Evolutionary conservation across 2,329 filamentous ascomycete genomes (phyloP).

Genomic region (Escovopsis sp.): DNA sequence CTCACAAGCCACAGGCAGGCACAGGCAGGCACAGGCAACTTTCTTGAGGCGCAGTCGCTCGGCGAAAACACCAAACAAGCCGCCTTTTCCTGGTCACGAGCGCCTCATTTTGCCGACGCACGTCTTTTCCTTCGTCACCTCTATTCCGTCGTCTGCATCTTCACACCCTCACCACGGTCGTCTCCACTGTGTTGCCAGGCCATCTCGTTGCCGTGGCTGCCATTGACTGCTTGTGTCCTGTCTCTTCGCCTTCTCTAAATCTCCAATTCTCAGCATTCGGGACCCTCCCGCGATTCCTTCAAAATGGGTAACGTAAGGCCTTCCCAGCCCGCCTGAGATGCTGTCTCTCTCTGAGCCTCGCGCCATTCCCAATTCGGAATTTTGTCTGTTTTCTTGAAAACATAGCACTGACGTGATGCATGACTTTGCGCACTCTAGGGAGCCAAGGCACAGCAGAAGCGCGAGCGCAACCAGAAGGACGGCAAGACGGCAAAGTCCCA

Average conservation of each 20-base stretch:
- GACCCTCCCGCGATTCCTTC: background rate
- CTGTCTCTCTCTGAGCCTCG: background rate
- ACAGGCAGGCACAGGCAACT: too few relatives aligned
- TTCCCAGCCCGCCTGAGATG: background rate
- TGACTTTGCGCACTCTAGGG: conserved; percentile 25
- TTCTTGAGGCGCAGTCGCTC: background rate
- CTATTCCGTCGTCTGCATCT: too few relatives aligned
- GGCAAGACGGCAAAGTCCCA: conserved; percentile 46
- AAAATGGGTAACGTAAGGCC: conserved; percentile 22
- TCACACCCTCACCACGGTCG: too few relatives aligned
- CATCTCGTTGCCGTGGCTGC: too few relatives aligned
- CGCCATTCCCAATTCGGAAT: background rate
- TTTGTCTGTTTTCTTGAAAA: background rate
- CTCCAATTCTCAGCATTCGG: background rate
- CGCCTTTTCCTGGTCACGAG: background rate
- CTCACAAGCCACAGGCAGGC: background rate
- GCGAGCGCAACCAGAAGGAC: conserved; percentile 55
- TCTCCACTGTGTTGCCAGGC: too few relatives aligned
- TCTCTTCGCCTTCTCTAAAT: too few relatives aligned
- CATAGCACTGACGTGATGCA: conserved; percentile 8
- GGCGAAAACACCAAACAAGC: background rate
- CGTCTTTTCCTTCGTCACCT: too few relatives aligned
- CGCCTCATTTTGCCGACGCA: background rate
- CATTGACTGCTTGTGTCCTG: too few relatives aligned
- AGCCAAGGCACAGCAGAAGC: conserved; percentile 56